A percentile compares a stretch with the other conserved stretches of the same genome.
These are phyloP conservation scores for Rhodomyrtus tomentosa DNA, from an alignment of 345 rosid species.

Conservation along the genomic window DNA sequence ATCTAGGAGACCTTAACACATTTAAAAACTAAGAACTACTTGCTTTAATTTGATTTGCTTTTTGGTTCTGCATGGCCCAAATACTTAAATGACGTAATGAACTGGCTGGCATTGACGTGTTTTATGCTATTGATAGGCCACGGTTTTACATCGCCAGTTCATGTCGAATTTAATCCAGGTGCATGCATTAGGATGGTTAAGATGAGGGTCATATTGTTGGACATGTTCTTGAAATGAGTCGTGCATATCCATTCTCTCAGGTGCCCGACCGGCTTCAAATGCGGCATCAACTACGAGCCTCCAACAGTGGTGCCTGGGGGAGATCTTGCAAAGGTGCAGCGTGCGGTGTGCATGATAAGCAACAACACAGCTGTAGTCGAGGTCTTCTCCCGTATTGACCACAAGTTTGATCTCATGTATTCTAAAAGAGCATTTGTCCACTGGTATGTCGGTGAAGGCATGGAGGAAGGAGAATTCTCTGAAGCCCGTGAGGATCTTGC, in stretches of 20 bases:
- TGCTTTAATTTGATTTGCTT: not conserved
- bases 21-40: not conserved
- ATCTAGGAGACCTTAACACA: not conserved
- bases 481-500: constrained; percentile 89
- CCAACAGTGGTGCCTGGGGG: constrained; percentile 76
- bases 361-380: constrained; percentile 80
- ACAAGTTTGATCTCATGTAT: constrained; percentile 82
- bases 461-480: constrained; percentile 92
- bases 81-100: not conserved
- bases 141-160: not conserved
- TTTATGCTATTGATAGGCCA: not conserved
- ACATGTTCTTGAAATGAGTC: not conserved
- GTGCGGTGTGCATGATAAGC: constrained; percentile 89
- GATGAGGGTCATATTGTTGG: not conserved
- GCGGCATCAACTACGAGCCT: constrained; percentile 78
- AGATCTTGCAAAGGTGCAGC: constrained; percentile 69
- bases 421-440: constrained; percentile 77
- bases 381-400: constrained; percentile 65
- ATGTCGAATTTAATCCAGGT: not conserved
- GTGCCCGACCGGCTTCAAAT: constrained; percentile 87
- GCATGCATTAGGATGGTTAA: not conserved
- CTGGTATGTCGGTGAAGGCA: constrained; percentile 91
- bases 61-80: not conserved
- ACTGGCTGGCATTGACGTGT: not conserved
- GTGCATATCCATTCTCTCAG: constrained; percentile 12